Base-by-base conservation (phyloP, 2,329 filamentous ascomycete species). In the Sarocladiaceae sp. region DNA sequence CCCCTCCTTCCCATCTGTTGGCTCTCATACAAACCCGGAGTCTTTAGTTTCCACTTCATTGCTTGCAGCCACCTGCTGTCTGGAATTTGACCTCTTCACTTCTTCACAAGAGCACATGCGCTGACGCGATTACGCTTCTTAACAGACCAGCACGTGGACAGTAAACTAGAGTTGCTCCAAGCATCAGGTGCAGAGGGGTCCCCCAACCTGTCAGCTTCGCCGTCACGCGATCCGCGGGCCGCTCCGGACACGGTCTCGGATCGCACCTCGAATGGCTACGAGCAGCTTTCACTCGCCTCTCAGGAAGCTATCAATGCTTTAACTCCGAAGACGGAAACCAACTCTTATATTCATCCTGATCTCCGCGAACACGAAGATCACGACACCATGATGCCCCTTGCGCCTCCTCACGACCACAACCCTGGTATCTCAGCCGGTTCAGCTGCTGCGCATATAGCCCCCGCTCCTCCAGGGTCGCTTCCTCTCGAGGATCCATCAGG, bases 301-400 rank as follows among this genome's bases (percentile, higher is more conserved):
- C 60, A 58, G 55, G 63, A 63, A 56, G 58, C 55, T 47, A 51
- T 57, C 47, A 62, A 60, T 50, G 55, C 58, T 48, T 47, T 64
- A 50, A 51, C 55, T 51, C 45, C 55, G 48, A 63, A 66, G 50
- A 44, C 60, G 48, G 66, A 69, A 49, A 58, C 58, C 50, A 69
- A 74, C 52, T 56, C 67, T 48, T 67, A 69, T 48, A 73, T 74
- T 41, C 70, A 74, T 47, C 71, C 71, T 16, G 69, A 73, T 44
- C 61, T 74, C 34, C 65, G 71, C 53, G 33, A 48, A 44, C 27
- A 46, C 43, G 35, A 45, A 32, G 40, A 43, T 21, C 45, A 48
- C 48, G 50, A 60, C 40, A 57, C 50, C 34, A 67, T 68, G 64
- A 67, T 68, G 60, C 58, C 64, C 34, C 58, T 66, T 45, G 57